A percentile compares a stretch with the other conserved stretches of the same genome.
Conservation (phyloP, 306 rosid species). For the Lathyrus oleraceus region DNA sequence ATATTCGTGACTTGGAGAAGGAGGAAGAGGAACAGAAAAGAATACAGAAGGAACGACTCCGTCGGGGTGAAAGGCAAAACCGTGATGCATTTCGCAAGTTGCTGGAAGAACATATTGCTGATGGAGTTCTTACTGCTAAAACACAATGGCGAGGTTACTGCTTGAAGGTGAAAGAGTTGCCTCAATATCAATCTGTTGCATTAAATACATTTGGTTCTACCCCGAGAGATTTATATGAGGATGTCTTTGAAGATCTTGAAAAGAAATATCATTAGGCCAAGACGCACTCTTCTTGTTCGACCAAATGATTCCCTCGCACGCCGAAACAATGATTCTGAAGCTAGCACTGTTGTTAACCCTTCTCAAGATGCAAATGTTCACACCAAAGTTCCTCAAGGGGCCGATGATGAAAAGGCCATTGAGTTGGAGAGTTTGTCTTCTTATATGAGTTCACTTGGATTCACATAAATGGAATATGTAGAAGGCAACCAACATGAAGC, state of each 20-base stretch:
- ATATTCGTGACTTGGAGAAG: slow-evolving; percentile 92
- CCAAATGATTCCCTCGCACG: too few species aligned
- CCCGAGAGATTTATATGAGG: slow-evolving; percentile 91
- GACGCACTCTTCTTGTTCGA: too few species aligned
- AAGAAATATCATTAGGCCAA: too few species aligned
- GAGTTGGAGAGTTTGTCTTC: too few species aligned
- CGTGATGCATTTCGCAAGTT: slow-evolving; percentile 92
- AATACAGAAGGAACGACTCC: slow-evolving; percentile 77
- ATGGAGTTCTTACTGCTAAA: slow-evolving; percentile 79
- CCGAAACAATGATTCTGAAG: too few species aligned
- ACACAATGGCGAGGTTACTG: slow-evolving; percentile 91
- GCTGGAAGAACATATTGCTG: slow-evolving; percentile 73
- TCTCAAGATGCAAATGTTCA: too few species aligned
- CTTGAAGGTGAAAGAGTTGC: slow-evolving; percentile 79
- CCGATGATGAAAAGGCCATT: too few species aligned
- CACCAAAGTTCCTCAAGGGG: too few species aligned
- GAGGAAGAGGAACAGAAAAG: slow-evolving; percentile 91
- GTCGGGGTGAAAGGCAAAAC: slow-evolving; percentile 89
- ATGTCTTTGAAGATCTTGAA: slow-evolving; percentile 77
- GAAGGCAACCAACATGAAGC: too few species aligned
- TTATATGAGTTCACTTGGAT: too few species aligned
- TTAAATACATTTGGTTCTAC: slow-evolving; percentile 87
- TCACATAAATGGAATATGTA: too few species aligned
- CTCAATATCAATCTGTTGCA: slow-evolving; percentile 94
- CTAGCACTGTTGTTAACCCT: too few species aligned